Evolutionary conservation across 306 rosid species (phyloP), one percentile per base, ranked within the genome.

Genomic region (Nissolia schottii): DNA sequence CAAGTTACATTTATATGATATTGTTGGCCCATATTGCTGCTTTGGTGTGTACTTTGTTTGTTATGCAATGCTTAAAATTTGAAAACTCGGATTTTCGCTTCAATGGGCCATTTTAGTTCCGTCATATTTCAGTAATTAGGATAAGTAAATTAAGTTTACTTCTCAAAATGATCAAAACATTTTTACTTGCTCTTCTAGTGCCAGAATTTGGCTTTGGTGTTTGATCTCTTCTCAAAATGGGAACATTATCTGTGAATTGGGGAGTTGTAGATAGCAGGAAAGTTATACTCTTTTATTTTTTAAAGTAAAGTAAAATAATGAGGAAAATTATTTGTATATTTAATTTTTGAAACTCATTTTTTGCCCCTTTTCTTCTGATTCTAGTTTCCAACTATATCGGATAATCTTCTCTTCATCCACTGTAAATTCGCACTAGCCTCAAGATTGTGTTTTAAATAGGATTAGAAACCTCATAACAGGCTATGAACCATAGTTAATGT

Each of bases 391-490:
- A 27, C 25, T 31, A 46, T 28, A 7, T 66, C n/a, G 4, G 31
- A 27, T 51, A 15, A 4, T 61, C 19, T 54, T 35, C 28, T 72
- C 7, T 12, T 40, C 27, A 55, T 40, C 64, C 23, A 13, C 18
- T 41, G 6, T 14, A 40, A 75, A n/a, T n/a, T 51, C 62, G 45
- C 64, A 66, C 18, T 22, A 65, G 73, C 48, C 19, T 1, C 50
- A 70, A 58, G 57, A 51, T 28, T 79, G 76, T 70, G 19, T 62
- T 79, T 85, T 81, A 65, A 86, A 84, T 79, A 81, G 81, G 76
- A 87, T 70, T 86, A 72, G 67, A 63, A 83, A 85, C 76, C 80
- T 83, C 68, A 68, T 86, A 90, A 78, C 85, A 86, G 89, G 93
- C 69, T 81, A 73, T 90, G 84, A 87, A 90, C 87, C 74, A 76